Base-by-base conservation (phyloP, 768 basidiomycete species). In the Phallus indusiatus region DNA sequence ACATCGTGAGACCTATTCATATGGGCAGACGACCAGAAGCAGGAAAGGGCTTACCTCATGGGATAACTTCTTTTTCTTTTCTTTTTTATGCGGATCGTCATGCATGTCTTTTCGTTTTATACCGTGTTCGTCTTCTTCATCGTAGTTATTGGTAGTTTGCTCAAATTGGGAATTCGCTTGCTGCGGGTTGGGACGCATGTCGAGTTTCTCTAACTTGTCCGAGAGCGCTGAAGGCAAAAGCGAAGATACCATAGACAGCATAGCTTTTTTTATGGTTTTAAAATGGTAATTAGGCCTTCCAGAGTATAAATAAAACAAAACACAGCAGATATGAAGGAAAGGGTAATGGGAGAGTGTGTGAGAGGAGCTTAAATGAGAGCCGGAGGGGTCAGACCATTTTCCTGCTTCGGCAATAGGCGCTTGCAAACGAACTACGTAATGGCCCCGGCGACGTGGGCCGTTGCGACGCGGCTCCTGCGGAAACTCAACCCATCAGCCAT, bases 231-330 rank as follows among this genome's bases (percentile, higher is more conserved):
- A 71, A 42, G 81, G 80, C 0, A 82, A 67, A 61, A 80, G 75
- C 1, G 78, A 76, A 7, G 81, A 73, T 56, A 81, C 68, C 54
- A 76, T 75, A 57, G 81, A 75, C 67, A 82, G 76, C 81, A 82
- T 82, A 3, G 21, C 3, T 48, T 22, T 51, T 51, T 22, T 18
- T 2, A 12, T 51, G 50, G 16, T 51, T 51, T 16, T 14, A 34
- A n/a, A 51, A 22, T 51, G 14, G 18, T 4, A 20, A 22, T 16
- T 22, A 14, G 18, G 14, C 21, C 21, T 22, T 11, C 18, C 20
- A 51, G 28, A 51, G 21, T n/a, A 48, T 48, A 3, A 48, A n/a
- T 48, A n/a, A n/a, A n/a, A 48, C n/a, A 20, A 24, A 18, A 12
- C 18, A 47, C 36, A 20, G 2, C 14, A 16, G 35, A 14, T 20